Evolutionary conservation across 2,329 filamentous ascomycete species (phyloP).

Genomic region (Mycocentrospora acerina): DNA sequence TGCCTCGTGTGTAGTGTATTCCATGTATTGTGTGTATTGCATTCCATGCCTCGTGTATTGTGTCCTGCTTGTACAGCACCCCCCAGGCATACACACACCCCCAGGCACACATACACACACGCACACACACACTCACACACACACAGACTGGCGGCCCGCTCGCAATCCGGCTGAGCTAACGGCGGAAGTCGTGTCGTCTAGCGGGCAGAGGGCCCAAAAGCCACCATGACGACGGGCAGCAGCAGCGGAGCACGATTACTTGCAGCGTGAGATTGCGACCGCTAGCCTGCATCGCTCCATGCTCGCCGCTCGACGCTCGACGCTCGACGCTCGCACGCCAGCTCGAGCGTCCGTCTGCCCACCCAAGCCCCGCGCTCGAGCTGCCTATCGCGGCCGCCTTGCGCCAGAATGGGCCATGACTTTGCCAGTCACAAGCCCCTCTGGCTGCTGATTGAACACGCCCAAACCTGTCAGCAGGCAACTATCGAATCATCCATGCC

Average conservation of each 20-base stretch:
- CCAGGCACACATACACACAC: too few relatives aligned
- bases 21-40: too few relatives aligned
- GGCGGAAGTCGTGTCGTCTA: conserved; percentile 11
- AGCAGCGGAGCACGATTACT: conserved; percentile 20
- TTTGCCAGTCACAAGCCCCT: conserved; percentile 27
- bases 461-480: conserved; percentile 33
- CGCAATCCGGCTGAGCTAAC: conserved; percentile 13
- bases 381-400: conserved; percentile 24
- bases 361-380: conserved; percentile 11
- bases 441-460: conserved; percentile 36
- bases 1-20: too few relatives aligned
- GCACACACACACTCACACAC: too few relatives aligned
- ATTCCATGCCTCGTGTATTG: too few relatives aligned
- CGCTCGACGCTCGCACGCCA: too few relatives aligned
- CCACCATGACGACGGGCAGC: conserved; percentile 13
- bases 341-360: too few relatives aligned
- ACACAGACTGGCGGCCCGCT: conserved; percentile 24
- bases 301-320: conserved; percentile 21
- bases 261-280: conserved; percentile 31
- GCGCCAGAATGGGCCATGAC: conserved; percentile 22
- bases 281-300: conserved; percentile 23
- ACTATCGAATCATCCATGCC: conserved; percentile 33
- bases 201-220: conserved; percentile 16
- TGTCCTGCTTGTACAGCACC: too few relatives aligned
- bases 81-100: too few relatives aligned